Evolutionary conservation across 768 basidiomycete species (phyloP).

Genomic region (Termitomyces sp.): DNA sequence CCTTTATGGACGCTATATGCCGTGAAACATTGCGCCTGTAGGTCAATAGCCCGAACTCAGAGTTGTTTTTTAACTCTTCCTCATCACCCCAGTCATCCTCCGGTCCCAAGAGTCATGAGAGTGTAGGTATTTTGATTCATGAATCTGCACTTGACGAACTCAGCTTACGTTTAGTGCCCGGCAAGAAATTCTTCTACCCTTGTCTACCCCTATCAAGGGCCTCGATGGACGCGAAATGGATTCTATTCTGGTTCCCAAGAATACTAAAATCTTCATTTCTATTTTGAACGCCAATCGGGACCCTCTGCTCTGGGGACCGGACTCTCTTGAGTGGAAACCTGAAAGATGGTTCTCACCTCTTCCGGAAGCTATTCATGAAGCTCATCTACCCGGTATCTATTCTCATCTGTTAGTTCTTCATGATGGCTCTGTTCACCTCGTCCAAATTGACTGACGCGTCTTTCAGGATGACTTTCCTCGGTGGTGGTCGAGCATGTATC

Average conservation of each 20-base stretch:
- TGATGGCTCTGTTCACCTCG: background rate
- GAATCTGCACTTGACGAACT: conserved; percentile 8
- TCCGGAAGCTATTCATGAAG: conserved; percentile 23
- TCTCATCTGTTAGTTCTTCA: conserved; percentile 26
- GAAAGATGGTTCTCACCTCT: conserved; percentile 35
- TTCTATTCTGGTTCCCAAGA: conserved; percentile 26
- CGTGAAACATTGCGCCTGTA: conserved; percentile 19
- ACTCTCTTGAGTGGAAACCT: conserved; percentile 37
- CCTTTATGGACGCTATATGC: conserved; percentile 21
- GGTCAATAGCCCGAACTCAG: conserved; percentile 8
- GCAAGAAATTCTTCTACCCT: conserved; percentile 28
- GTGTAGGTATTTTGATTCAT: conserved; percentile 7
- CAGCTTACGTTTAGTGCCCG: conserved; percentile 18
- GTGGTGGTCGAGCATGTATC: conserved; percentile 32
- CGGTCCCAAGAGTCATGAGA: conserved; percentile 16
- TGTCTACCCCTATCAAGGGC: conserved; percentile 26
- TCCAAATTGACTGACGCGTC: background rate
- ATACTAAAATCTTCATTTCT: conserved; percentile 27
- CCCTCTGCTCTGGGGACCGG: conserved; percentile 32
- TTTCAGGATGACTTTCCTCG: conserved; percentile 31
- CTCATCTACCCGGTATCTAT: conserved; percentile 35
- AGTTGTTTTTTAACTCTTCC: background rate
- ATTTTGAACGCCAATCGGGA: conserved; percentile 27
- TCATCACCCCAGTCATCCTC: conserved; percentile 10
- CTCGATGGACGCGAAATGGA: conserved; percentile 24